Evolutionary conservation across 2,329 filamentous ascomycete species (phyloP), one percentile per base, ranked within the genome.

Genomic region (Cladosporium austrohemisphaericum): DNA sequence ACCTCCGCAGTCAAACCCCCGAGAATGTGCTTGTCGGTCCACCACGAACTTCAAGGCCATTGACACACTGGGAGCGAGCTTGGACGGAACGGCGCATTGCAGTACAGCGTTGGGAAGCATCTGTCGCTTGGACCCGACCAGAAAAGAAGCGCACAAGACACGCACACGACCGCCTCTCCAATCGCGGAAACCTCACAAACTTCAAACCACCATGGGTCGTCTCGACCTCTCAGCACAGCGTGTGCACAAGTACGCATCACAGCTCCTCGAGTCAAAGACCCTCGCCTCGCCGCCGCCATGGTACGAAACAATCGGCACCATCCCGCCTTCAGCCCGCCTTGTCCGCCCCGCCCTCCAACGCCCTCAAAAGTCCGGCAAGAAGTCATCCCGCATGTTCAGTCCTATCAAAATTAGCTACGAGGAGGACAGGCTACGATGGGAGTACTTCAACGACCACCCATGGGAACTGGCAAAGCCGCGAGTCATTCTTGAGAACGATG

Each of bases 401-500:
- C 93, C 93, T 1, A 80, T 90, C 56, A 71, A 75, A 51, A 84
- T 98, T 55, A 73, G 72, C 47, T 96, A 93, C 66, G 81, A 86
- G 52, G 93, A 98, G 68, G 93, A 98, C 70, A 70, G 73, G 52
- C 76, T 98, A 62, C 84, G 93, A 55, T 76, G 72, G 58, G 81
- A 84, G 22, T 98, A 97, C 73, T 98, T 88, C 74, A 82, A 78
- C 63, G 92, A 98, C 68, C 93, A 98, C 67, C 93, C 93, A 4
- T 98, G 93, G 93, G 93, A 98, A 71, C 74, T 98, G 64, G 93
- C 93, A 14, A 79, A 92, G 55, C 93, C 93, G 48, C 79, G 88
- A 58, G 77, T 95, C 51, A 75, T 98, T 38, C 72, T 97, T 8
- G 93, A 98, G 71, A 76, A 83, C 58, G 86, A 92, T 62, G 93